phyloP scores from a whole-genome alignment of 768 basidiomycete species.

The Lactarius evosmus region DNA sequence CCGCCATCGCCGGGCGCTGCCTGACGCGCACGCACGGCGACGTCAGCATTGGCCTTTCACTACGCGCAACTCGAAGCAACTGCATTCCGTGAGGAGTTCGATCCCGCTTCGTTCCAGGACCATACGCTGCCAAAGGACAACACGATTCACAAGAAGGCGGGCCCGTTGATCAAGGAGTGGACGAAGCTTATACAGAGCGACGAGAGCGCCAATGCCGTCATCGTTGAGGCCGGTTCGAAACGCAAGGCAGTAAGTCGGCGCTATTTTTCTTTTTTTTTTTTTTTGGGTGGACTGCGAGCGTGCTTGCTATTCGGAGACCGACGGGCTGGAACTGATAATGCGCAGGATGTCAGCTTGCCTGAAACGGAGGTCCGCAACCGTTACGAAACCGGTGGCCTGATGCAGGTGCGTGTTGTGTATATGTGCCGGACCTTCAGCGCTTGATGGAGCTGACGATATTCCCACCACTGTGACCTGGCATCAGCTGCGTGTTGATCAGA shows the following conservation, averaged over 20 bases:
- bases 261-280: background rate
- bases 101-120: conserved; percentile 76
- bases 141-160: conserved; percentile 70
- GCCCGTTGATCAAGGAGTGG: conserved; percentile 66
- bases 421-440: conserved; percentile 6
- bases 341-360: conserved; percentile 59
- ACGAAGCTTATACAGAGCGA: conserved; percentile 60
- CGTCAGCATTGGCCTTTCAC: conserved; percentile 75
- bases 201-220: conserved; percentile 54
- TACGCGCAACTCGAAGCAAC: conserved; percentile 88
- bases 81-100: conserved; percentile 89
- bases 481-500: conserved; percentile 73
- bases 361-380: conserved; percentile 72
- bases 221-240: conserved; percentile 52
- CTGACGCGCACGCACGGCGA: conserved; percentile 5
- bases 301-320: background rate
- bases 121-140: conserved; percentile 73
- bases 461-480: background rate
- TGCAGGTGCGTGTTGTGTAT: conserved; percentile 50
- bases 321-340: conserved; percentile 1
- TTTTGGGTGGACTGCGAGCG: background rate
- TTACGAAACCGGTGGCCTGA: conserved; percentile 55
- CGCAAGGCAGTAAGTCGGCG: conserved; percentile 62
- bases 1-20: background rate
- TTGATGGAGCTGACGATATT: conserved; percentile 9